Evolutionary conservation across 164 flowering plant species (phyloP), one percentile per base, ranked within the genome.

Genomic region (Piper betle): DNA sequence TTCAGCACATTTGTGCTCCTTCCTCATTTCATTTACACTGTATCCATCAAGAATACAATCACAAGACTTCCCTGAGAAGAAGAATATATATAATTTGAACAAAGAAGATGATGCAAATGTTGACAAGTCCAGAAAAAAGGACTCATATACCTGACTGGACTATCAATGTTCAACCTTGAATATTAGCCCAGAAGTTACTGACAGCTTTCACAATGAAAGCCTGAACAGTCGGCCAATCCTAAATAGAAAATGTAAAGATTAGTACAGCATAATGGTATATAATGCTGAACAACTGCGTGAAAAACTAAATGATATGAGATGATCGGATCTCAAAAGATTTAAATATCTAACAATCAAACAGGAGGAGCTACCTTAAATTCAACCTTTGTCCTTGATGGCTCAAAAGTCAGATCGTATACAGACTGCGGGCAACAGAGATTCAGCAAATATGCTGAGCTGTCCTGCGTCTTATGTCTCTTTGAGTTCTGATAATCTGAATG

Each of bases 201-300:
- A 92, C 66, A 60, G 86, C 78, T 58, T 68, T 72, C 76, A 84
- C 83, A 67, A 86, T 63, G 43, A 89, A 87, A 55, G 74, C 54
- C 57, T 87, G 84, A 40, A 87, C 58, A 46, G 83, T 75, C 62
- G 43, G 68, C 98, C 96, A 92, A 63, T 89, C 89, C 98, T 92
- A 79, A 39, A 66, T 62, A 59, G 59, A 48, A 57, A 25, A 25
- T 25, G 33, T 25, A 25, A 25, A 25, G 33, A 25, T 25, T 25
- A 25, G 33, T 25, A 25, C 1, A 25, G 33, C 33, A 25, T 25
- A 25, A 25, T 25, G 33, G 33, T 25, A 8, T n/a, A 19, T 13
- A 13, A 48, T 10, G 52, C 16, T 48, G 11, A 9, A 16, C 52
- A 9, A 48, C 11, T 48, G 11, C 52, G 16, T 15, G 20, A 53